Evolutionary conservation across 148 eudicot species (phyloP), one percentile per base, ranked within the genome.

Genomic region (Polygonum maritimum): DNA sequence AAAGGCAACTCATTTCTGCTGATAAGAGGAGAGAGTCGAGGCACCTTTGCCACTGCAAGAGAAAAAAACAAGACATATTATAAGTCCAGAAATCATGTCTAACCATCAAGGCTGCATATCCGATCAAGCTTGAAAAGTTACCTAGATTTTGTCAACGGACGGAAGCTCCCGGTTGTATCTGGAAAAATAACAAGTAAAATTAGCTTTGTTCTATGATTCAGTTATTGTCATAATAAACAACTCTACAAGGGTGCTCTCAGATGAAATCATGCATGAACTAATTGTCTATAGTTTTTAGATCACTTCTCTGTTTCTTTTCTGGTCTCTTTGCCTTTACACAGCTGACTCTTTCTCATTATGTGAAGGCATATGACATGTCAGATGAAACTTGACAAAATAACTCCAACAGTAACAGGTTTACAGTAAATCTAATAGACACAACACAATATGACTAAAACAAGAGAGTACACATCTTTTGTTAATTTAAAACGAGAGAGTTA

Each of bases 31-130:
- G 70, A 26, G 36, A 67, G 15, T 36, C 21, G 71, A 67, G 19
- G 19, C 45, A 67, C 71, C 71, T 67, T 67, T 67, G 3, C 45
- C 16, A 21, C 71, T 67, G 71, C 71, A 67, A 15, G 71, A 67
- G 35, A 36, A 67, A 16, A 67, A 67, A 15, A 13, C 36, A 67
- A 38, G 44, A 38, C 14, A 38, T 38, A 63, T 5, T 36, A 16
- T 67, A 36, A 67, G 71, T 36, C 21, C 44, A 14, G 16, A 67
- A 67, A 67, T 44, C 14, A 14, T 2, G 18, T 67, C 36, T 38
- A 67, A 67, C 19, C 16, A 67, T 1, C 40, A 67, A 35, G 71
- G 38, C 44, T 67, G 16, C 21, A 67, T 67, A 35, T 35, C 71
- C 7, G 71, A 67, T 67, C 71, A 67, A 67, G 71, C 45, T 67